Base-by-base conservation (phyloP, 78 protist genomes). In the Creolimax fragrantissima region DNA sequence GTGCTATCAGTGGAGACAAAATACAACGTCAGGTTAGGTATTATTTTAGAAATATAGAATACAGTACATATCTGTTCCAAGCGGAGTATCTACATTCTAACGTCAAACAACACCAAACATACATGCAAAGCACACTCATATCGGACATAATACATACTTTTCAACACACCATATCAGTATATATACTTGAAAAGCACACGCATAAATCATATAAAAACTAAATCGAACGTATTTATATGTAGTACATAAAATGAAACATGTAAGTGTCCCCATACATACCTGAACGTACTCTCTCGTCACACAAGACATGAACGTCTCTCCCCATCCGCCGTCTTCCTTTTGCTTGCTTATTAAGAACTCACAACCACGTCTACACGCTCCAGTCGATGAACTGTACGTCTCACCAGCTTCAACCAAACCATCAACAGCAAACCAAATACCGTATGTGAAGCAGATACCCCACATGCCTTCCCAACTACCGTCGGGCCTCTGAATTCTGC, bases 401-500 rank as follows among this genome's bases (percentile, higher is more conserved):
- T 94, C 90, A 17, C 97, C 96, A 5, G 94, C 91, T 2, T 95
- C 94, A 7, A 89, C 93, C 6, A 95, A 91, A 35, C 94, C 97
- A 74, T 93, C 95, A 41, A 97, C 45, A 32, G 96, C 99, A 85
- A 97, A 97, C 98, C 97, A 96, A 2, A 97, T 84, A 37, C 98
- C 99, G 89, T 97, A 97, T 42, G 98, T 97, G 95, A 97, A 97
- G 93, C 99, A 97, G 83, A 96, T 90, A 44, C 95, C 97, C 96
- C 97, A 94, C 35, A 66, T 39, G 37, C 96, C 96, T 4, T 93
- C 43, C 97, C 97, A 96, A 45, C 94, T 44, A 81, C 99, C 99
- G 89, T 97, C 97, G 42, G 86, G 86, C 5, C 86, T 5, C 2
- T 83, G 86, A 41, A 83, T 11, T 36, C 86, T 83, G 2, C 37